Percentiles rank a stretch among this genome's conserved stretches.
These are phyloP conservation scores for Trifolium fragiferum DNA, from an alignment of 306 rosid genomes.

Conservation along the genomic window DNA sequence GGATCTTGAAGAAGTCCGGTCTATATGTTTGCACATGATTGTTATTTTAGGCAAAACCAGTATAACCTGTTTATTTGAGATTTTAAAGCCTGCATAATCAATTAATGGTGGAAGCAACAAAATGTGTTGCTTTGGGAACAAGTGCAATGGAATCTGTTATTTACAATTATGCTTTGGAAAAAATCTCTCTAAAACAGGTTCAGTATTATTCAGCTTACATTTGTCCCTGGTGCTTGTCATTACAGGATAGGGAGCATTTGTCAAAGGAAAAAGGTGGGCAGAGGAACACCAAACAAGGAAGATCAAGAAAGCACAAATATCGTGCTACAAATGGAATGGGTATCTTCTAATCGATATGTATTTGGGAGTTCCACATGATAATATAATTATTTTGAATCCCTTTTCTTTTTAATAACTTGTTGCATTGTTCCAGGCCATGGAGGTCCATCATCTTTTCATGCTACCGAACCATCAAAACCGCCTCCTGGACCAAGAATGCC, in stretches of 20 bases:
- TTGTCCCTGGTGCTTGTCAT: conserved; percentile 30
- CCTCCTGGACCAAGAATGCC: conserved; percentile 99
- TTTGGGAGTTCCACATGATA: background rate
- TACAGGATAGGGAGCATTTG: conserved; percentile 64
- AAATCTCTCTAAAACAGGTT: conserved; percentile 3
- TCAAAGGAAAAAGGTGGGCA: conserved; percentile 76
- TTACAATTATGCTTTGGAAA: background rate
- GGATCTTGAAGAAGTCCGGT: background rate
- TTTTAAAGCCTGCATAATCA: conserved; percentile 6
- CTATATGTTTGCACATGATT: conserved; percentile 7
- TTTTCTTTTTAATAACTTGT: conserved; percentile 23
- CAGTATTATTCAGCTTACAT: conserved; percentile 22
- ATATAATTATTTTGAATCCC: background rate
- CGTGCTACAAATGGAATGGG: conserved; percentile 78
- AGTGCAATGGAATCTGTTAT: background rate
- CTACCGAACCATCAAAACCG: conserved; percentile 72
- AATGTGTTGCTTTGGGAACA: background rate
- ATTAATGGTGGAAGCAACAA: background rate
- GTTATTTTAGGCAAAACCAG: background rate
- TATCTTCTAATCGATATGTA: conserved; percentile 33
- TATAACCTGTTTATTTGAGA: background rate
- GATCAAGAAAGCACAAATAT: conserved; percentile 70
- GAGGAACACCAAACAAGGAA: conserved; percentile 67
- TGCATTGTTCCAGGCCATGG: conserved; percentile 74
- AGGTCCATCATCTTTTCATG: conserved; percentile 56